Base-by-base conservation (phyloP, 129 eudicot genomes). In the Tagetes erecta region DNA sequence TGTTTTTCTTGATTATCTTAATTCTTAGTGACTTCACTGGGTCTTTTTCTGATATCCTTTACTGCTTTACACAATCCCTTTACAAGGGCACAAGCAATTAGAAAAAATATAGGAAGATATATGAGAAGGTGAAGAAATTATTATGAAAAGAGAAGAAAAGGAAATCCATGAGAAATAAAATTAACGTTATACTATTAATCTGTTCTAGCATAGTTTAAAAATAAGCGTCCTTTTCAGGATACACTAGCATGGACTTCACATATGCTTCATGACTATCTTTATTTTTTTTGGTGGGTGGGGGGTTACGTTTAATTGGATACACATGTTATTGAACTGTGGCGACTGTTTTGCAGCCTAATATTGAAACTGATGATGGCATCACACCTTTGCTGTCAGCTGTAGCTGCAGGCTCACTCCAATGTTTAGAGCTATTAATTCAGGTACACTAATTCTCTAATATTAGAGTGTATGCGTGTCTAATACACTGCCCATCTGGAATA, bases 321-420 rank as follows among this genome's bases (percentile, higher is more conserved):
- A 11, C 63, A 34, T 33, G 50, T 72, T 36, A 41, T 35, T 38
- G 20, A 53, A 42, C 50, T 5, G 20, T 53, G 74, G 36, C 69
- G 37, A 36, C 56, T 74, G 42, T 87, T 71, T 74, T 84, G 89
- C 96, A 93, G 98, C 92, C 98, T 66, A 87, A 93, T 86, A 75
- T 70, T 65, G 87, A 87, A 86, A 93, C 91, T 74, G 98, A 93
- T 77, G 98, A 93, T 82, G 85, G 85, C 67, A 76, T 93, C 66
- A 93, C 95, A 64, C 96, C 98, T 49, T 71, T 93, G 83, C 69
- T 93, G 72, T 86, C 98, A 11, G 87, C 98, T 64, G 96, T 93
- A 47, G 98, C 98, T 42, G 98, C 98, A 78, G 87, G 95, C 67
- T 93, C 98, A 38, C 79, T 89, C 70, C 82, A 84, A 74, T 93